phyloP scores from a whole-genome alignment of 1,139 yeast genomes.

The Candida tropicalis region DNA sequence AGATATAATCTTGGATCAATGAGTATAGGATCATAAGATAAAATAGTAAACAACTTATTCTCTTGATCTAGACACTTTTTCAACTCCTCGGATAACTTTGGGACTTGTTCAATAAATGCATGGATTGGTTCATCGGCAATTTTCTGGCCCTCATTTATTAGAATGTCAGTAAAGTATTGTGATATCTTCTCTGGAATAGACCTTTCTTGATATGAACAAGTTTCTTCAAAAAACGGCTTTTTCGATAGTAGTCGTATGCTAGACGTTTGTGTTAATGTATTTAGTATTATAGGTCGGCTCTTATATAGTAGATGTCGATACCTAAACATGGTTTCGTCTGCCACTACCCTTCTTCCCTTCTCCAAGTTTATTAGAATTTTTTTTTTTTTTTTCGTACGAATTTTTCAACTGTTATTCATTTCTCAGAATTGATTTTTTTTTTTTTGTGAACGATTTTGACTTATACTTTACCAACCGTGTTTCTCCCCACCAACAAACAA shows the following conservation, averaged over 20 bases:
- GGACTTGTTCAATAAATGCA: conserved; percentile 17
- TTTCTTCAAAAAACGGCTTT: conserved; percentile 10
- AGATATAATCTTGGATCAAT: conserved; percentile 35
- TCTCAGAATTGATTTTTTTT: too few species aligned
- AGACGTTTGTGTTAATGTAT: conserved; percentile 11
- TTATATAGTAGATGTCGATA: conserved; percentile 2
- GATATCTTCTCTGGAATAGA: conserved; percentile 12
- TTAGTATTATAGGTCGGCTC: conserved; percentile 9
- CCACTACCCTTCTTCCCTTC: neutral
- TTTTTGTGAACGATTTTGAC: neutral
- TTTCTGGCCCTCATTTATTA: conserved; percentile 9
- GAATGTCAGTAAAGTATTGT: conserved; percentile 9
- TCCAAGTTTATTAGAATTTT: neutral
- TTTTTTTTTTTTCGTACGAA: neutral
- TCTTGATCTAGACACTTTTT: conserved; percentile 27
- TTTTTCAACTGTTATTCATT: neutral
- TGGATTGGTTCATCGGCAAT: conserved; percentile 7
- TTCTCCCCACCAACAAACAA: too few species aligned
- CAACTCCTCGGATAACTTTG: conserved; percentile 18
- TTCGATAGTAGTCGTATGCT: conserved; percentile 8
- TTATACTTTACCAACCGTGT: neutral
- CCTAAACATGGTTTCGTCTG: neutral
- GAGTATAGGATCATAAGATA: conserved; percentile 36
- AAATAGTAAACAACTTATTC: conserved; percentile 30
- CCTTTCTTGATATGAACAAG: neutral